Base-by-base conservation (phyloP, 2,329 filamentous ascomycete species). In the Colletotrichum tropicicola region DNA sequence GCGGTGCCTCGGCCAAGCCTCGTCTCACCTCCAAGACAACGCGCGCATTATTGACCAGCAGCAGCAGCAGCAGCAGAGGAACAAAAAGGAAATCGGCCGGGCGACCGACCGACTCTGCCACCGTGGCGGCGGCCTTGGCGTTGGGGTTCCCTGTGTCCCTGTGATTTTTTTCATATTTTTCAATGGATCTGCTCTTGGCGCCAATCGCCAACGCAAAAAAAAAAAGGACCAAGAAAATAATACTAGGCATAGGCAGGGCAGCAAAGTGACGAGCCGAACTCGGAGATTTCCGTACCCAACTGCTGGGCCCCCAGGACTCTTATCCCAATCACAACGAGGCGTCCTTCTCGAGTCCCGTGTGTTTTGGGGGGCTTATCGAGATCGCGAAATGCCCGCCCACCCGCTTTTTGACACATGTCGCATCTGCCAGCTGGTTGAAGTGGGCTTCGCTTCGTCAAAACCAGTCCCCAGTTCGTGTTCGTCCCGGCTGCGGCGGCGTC, bases 1-100 rank as follows among this genome's bases (percentile, higher is more conserved):
- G 58, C 58, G 30, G 28, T 53, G 58, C 58, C 30, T 54, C 37
- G 19, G 60, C 60, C 55, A 63, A 63, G 60, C 10, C 37, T 45
- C 54, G 45, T 45, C 23, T 47, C 28, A 39, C 44, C n/a, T n/a
- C n/a, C n/a, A n/a, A n/a, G n/a, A n/a, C n/a, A n/a, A n/a, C n/a
- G n/a, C n/a, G n/a, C n/a, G n/a, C n/a, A n/a, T n/a, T n/a, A n/a
- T n/a, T n/a, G n/a, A n/a, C n/a, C n/a, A n/a, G n/a, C n/a, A n/a
- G n/a, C n/a, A n/a, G n/a, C n/a, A n/a, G n/a, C n/a, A n/a, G n/a
- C n/a, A n/a, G 27, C 27, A 48, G 32, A 35, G 10, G 10, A 37
- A 5, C 6, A 21, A 6, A 7, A 32, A 3, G 19, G 28, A 13
- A n/a, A n/a, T 15, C 23, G 37, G n/a, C 51, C 32, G 37, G 51